These are phyloP conservation scores for Ophiostoma ips DNA, from an alignment of 2,329 filamentous ascomycete species.

Conservation along the genomic window DNA sequence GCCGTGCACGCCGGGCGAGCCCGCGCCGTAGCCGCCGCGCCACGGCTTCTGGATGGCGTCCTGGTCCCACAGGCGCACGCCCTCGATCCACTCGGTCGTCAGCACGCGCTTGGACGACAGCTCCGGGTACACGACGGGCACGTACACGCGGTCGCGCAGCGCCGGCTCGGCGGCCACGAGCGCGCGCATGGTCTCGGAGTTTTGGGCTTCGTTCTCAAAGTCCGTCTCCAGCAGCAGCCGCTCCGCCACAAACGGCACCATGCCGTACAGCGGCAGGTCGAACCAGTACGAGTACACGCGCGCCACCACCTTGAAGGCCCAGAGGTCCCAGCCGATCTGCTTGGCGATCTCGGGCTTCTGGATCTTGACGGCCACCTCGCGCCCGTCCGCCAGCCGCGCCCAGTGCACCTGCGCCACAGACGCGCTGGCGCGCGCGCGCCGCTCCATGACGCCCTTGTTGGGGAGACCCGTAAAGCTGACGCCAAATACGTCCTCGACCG, in stretches of 20 bases:
- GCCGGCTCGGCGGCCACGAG: slow-evolving; percentile 64
- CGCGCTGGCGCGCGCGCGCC: slow-evolving; percentile 56
- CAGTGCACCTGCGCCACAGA: slow-evolving; percentile 96
- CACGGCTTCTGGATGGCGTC: slow-evolving; percentile 62
- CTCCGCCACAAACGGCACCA: slow-evolving; percentile 88
- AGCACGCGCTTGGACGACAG: slow-evolving; percentile 73
- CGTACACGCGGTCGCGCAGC: slow-evolving; percentile 69
- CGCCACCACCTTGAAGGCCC: slow-evolving; percentile 84
- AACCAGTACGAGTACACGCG: slow-evolving; percentile 77
- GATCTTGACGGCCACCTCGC: slow-evolving; percentile 89
- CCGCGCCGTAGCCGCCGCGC: slow-evolving; percentile 61
- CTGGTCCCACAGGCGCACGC: slow-evolving; percentile 85
- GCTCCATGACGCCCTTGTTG: slow-evolving; percentile 46
- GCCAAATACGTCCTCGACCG: slow-evolving; percentile 82
- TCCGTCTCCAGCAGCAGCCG: slow-evolving; percentile 88
- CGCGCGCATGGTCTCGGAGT: slow-evolving; percentile 69
- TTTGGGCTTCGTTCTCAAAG: slow-evolving; percentile 81
- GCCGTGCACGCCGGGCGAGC: slow-evolving; percentile 66
- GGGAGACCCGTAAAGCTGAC: slow-evolving; percentile 59
- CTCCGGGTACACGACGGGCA: slow-evolving; percentile 72
- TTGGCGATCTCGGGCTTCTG: slow-evolving; percentile 89
- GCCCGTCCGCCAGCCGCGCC: slow-evolving; percentile 71
- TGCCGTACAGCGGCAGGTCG: slow-evolving; percentile 78
- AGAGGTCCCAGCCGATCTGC: slow-evolving; percentile 89
- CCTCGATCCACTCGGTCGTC: slow-evolving; percentile 96